phyloP scores from a whole-genome alignment of 108 stramenopile genomes.

The Poteriospumella lacustris region DNA sequence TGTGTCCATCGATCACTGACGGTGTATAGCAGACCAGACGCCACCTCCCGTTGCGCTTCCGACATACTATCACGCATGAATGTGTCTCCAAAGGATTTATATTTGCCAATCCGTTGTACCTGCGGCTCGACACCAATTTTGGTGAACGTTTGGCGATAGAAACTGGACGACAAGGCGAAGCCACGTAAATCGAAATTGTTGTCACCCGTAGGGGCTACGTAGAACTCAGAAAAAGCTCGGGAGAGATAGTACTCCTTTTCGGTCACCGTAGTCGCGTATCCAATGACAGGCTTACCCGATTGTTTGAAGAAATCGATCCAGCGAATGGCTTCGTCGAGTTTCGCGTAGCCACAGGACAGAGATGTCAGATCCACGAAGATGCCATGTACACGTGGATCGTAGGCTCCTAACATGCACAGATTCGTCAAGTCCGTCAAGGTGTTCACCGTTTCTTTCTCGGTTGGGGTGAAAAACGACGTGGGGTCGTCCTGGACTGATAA shows the following conservation, averaged over 20 bases:
- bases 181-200: neutral
- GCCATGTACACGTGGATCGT: conserved; percentile 38
- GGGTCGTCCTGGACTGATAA: neutral
- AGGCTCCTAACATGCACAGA: conserved; percentile 35
- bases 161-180: neutral
- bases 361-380: conserved; percentile 29
- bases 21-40: conserved; percentile 27
- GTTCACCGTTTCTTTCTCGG: neutral
- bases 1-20: conserved; percentile 16
- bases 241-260: conserved; percentile 35
- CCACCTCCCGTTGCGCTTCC: conserved; percentile 40
- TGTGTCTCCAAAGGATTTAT: conserved; percentile 40
- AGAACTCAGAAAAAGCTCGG: conserved; percentile 30
- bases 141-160: conserved; percentile 21
- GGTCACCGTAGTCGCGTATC: conserved; percentile 28
- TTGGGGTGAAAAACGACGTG: neutral
- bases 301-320: conserved; percentile 44
- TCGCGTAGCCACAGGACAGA: conserved; percentile 38
- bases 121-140: conserved; percentile 40
- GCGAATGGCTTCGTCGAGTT: conserved; percentile 38
- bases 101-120: conserved; percentile 39
- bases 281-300: conserved; percentile 41
- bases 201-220: neutral
- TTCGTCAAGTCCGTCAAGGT: neutral
- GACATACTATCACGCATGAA: conserved; percentile 37